Percentiles rank a stretch among this genome's conserved stretches.
These are phyloP conservation scores for Cladophialophora carrionii DNA, from an alignment of 2,329 filamentous ascomycete genomes.

Conservation along the genomic window DNA sequence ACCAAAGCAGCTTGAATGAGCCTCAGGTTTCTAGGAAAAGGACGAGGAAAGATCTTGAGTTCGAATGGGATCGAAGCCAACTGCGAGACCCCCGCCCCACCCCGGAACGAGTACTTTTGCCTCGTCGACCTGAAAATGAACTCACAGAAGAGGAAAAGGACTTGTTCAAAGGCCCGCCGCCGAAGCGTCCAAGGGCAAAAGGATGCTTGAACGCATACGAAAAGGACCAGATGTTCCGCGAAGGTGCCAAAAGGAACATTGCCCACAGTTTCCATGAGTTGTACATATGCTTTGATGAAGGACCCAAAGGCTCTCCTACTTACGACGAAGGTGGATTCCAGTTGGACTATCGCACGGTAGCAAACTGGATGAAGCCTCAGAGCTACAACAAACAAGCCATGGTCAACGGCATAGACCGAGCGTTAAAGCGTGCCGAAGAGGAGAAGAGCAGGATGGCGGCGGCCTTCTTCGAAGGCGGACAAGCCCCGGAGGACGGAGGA, in stretches of 20 bases:
- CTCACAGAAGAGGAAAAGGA: conserved; percentile 17
- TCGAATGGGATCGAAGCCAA: conserved; percentile 14
- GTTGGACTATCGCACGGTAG: conserved; percentile 30
- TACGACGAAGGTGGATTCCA: conserved; percentile 27
- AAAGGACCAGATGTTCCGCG: conserved; percentile 10
- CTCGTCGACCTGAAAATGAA: not conserved
- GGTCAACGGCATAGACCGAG: not conserved
- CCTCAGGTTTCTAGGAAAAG: not conserved
- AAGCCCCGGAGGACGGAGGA: conserved; percentile 1
- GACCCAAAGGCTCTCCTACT: conserved; percentile 24
- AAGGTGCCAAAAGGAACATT: conserved; percentile 4
- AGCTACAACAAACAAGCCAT: conserved; percentile 12
- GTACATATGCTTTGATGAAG: conserved; percentile 19
- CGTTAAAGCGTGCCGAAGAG: not conserved
- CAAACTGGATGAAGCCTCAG: conserved; percentile 16
- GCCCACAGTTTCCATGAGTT: conserved; percentile 7
- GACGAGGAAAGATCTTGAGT: conserved; percentile 10
- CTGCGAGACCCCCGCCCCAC: conserved; percentile 7
- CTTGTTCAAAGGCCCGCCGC: conserved; percentile 4
- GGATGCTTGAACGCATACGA: conserved; percentile 4
- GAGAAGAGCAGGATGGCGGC: conserved; percentile 12
- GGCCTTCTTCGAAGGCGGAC: conserved; percentile 15
- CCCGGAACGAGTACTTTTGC: conserved; percentile 5
- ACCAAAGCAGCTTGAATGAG: not conserved
- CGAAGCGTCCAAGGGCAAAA: conserved; percentile 6